Evolutionary conservation across 495 filamentous ascomycete genomes (phyloP), one percentile per base, ranked within the genome.

Genomic region (Ascobolus immersus): DNA sequence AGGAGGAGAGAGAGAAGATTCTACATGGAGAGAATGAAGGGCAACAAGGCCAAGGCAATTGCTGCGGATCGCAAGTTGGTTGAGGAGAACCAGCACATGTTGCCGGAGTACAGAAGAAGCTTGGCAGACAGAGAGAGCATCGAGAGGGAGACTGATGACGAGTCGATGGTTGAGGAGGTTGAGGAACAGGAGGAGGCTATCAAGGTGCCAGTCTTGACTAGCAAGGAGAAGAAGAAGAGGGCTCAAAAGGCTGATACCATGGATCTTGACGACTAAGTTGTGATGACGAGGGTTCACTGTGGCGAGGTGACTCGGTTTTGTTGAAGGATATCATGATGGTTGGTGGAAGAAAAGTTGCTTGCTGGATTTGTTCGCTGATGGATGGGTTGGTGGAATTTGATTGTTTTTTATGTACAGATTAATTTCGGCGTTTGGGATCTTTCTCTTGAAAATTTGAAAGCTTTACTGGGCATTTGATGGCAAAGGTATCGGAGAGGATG

Each of bases 11-110:
- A 96, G 64, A 62, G 77, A 43, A 67, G 69, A 32, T 91, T 92
- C 59, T 90, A 89, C 60, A 82, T 77, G 65, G 70, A 73, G 40
- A 69, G 89, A 38, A 75, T 93, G 74, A 70, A 68, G 28, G 82
- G 86, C 47, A 89, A 86, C 52, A 68, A 75, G 53, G 74, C 73
- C 54, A 64, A 67, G 49, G 69, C 84, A 58, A 57, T 71, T 39
- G 74, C 69, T 47, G 60, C 61, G 34, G 72, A 92, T 55, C 60
- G 77, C 52, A 84, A 77, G 62, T 61, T 94, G 39, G 84, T 96
- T 36, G 74, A 70, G 42, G 67, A 77, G 62, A 80, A 91, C 54
- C 73, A 77, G 59, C 89, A 94, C 56, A 61, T 96, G 50, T 54
- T 84, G 39, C 74, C 73, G 30, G 55, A 58, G 38, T 55, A 68